Evolutionary conservation across 1,139 yeast species (phyloP).

Genomic region (Candida pseudoviswanathii): DNA sequence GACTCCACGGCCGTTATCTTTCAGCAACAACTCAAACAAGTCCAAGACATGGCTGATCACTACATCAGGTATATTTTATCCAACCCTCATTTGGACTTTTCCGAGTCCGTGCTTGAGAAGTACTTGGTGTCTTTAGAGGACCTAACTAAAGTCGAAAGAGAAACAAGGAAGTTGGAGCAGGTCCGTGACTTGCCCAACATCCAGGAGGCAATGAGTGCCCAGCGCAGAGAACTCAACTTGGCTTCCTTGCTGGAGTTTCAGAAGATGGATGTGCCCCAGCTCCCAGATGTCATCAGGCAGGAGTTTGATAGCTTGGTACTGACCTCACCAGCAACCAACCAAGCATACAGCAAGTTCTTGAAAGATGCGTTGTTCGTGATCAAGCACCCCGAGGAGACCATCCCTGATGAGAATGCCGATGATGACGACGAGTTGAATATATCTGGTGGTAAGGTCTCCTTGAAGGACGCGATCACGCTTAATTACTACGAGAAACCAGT

Average conservation of each 20-base stretch:
- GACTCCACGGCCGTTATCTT: conserved; percentile 4
- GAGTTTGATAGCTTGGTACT: conserved; percentile 5
- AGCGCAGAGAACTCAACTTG: conserved; percentile 24
- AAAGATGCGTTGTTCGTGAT: conserved; percentile 31
- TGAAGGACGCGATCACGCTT: conserved; percentile 67
- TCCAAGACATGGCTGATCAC: conserved; percentile 7
- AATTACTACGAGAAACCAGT: conserved; percentile 54
- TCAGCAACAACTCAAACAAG: conserved; percentile 8
- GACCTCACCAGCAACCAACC: background rate
- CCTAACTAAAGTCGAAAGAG: conserved; percentile 1
- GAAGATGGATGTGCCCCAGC: conserved; percentile 10
- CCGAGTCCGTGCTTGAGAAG: conserved; percentile 8
- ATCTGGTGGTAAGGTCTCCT: conserved; percentile 66
- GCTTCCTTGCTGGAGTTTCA: conserved; percentile 24
- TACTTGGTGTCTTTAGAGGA: conserved; percentile 10
- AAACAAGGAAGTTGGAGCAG: conserved; percentile 4
- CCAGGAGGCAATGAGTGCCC: too few relatives aligned
- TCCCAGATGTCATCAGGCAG: conserved; percentile 12
- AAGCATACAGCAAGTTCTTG: conserved; percentile 23
- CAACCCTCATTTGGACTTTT: conserved; percentile 12
- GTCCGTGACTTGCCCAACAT: conserved; percentile 7
- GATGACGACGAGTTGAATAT: conserved; percentile 58
- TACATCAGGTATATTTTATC: conserved; percentile 14
- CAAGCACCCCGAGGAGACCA: conserved; percentile 42
- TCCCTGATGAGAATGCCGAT: conserved; percentile 42